A percentile compares a stretch with the other conserved stretches of the same genome.
Conservation (phyloP, 2,329 filamentous ascomycete genomes). For the Curvularia verruculosa region DNA sequence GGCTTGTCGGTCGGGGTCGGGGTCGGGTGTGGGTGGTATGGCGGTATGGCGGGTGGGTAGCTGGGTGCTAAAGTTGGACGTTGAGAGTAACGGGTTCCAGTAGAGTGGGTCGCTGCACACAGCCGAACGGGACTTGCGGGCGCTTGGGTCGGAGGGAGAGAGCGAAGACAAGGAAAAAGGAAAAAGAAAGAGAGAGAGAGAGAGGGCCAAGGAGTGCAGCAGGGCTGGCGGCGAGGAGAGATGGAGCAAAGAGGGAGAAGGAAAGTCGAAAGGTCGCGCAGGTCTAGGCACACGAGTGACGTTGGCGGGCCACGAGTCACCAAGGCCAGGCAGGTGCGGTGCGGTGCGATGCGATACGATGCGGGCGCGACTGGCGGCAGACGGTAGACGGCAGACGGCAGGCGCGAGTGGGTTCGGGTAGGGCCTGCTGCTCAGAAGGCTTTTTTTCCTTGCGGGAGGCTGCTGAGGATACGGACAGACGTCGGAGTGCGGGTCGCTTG, state of each 20-base stretch:
- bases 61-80: conserved; percentile 27
- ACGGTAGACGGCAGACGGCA: conserved; percentile 28
- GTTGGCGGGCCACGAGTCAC: conserved; percentile 36
- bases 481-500: conserved; percentile 24
- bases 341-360: too few relatives aligned
- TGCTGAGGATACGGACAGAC: conserved; percentile 7
- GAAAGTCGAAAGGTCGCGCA: conserved; percentile 1
- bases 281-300: conserved; percentile 33
- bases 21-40: too few relatives aligned
- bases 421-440: conserved; percentile 13
- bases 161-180: neutral
- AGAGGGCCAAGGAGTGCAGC: neutral
- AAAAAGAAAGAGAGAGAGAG: conserved; percentile 1
- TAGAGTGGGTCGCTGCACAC: conserved; percentile 36
- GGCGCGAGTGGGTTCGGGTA: conserved; percentile 22
- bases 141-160: conserved; percentile 13
- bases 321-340: conserved; percentile 30
- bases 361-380: conserved; percentile 24
- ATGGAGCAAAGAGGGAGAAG: neutral
- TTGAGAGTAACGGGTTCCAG: conserved; percentile 35
- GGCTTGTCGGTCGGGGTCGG: neutral
- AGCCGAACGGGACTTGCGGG: conserved; percentile 39
- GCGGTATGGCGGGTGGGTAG: conserved; percentile 8
- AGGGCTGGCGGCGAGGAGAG: conserved; percentile 7
- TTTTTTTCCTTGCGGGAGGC: neutral